These are phyloP conservation scores for Chrysoporthe austroafricana DNA, from an alignment of 2,329 filamentous ascomycete species.

Conservation along the genomic window DNA sequence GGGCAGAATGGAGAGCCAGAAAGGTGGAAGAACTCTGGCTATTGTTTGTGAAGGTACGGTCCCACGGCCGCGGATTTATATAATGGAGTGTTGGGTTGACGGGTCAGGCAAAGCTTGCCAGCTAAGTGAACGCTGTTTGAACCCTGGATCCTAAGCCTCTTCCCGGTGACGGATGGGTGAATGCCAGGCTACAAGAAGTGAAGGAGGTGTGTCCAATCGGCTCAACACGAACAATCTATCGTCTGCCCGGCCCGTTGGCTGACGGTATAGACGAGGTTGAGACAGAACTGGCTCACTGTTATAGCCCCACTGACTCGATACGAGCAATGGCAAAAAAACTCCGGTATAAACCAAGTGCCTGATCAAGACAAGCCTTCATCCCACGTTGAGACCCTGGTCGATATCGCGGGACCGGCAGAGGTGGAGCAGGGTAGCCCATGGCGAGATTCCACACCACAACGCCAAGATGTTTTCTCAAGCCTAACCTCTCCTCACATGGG, in stretches of 20 bases:
- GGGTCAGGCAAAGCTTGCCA: not conserved
- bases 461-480: not conserved
- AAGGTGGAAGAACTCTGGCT: not conserved
- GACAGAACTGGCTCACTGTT: not conserved
- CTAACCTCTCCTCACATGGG: not conserved
- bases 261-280: not conserved
- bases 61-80: not conserved
- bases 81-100: not conserved
- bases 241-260: not conserved
- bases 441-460: not conserved
- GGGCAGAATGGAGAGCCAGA: not conserved
- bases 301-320: not conserved
- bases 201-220: not conserved
- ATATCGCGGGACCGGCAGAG: not conserved
- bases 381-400: conserved; percentile 9
- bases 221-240: not conserved
- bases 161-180: not conserved
- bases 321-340: not conserved
- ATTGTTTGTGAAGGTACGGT: not conserved
- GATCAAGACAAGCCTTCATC: not conserved
- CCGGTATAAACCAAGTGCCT: conserved; percentile 5
- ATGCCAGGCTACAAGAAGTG: not conserved
- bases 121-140: not conserved
- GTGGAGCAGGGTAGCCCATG: not conserved
- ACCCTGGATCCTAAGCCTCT: not conserved